Evolutionary conservation across 176 grass and related monocot species (phyloP).

Genomic region (Chrysopogon serrulatus): DNA sequence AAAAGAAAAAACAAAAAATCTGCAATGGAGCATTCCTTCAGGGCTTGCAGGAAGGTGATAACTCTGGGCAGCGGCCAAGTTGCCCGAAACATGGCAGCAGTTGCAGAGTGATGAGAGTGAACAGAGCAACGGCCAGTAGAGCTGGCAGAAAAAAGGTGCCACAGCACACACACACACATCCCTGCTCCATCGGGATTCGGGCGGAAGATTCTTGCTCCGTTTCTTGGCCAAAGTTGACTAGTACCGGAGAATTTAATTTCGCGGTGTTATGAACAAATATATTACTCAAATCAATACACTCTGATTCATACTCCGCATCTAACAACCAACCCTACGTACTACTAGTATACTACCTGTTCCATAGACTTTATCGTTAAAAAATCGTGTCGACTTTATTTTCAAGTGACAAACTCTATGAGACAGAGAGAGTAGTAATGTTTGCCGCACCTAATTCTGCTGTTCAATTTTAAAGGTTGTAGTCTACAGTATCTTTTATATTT

Average conservation of each 20-base stretch:
- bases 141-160: not conserved
- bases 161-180: not conserved
- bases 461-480: no score
- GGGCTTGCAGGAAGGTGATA: not conserved
- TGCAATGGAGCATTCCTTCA: not conserved
- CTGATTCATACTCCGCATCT: no score
- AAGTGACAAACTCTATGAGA: no score
- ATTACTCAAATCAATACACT: not conserved
- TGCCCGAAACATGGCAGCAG: not conserved
- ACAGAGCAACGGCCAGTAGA: not conserved
- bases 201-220: constrained; percentile 10
- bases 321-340: not conserved
- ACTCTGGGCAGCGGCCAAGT: not conserved
- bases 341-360: no score
- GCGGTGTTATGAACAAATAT: not conserved
- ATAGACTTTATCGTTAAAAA: no score
- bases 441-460: no score
- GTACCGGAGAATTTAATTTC: not conserved
- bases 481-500: no score
- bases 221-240: not conserved
- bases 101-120: not conserved
- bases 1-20: no score
- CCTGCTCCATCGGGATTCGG: not conserved
- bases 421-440: no score
- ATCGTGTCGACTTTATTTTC: no score